Percentiles rank a stretch among this genome's conserved stretches.
These are phyloP conservation scores for Penicillium sclerotigenum DNA, from an alignment of 2,329 filamentous ascomycete species.

Conservation along the genomic window DNA sequence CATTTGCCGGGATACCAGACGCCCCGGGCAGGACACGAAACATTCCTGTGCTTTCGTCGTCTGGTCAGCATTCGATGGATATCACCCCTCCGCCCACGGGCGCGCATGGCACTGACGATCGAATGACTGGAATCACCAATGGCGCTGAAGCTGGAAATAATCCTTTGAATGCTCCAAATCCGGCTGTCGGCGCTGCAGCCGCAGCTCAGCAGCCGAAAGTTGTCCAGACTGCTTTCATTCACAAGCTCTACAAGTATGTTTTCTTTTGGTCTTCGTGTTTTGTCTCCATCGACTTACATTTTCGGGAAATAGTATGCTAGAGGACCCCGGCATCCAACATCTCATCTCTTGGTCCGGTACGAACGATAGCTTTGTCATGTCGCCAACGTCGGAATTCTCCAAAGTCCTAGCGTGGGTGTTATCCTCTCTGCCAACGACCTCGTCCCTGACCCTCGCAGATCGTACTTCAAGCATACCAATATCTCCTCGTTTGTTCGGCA, in stretches of 20 bases:
- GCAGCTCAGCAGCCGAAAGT: conserved; percentile 89
- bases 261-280: background rate
- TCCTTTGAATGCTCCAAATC: conserved; percentile 29
- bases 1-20: conserved; percentile 43
- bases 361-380: conserved; percentile 98
- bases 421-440: conserved; percentile 7
- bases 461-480: conserved; percentile 99
- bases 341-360: conserved; percentile 93
- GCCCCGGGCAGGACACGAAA: conserved; percentile 49
- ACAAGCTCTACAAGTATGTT: conserved; percentile 94
- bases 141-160: conserved; percentile 29
- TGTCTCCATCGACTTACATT: conserved; percentile 17
- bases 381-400: conserved; percentile 92
- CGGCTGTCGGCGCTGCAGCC: conserved; percentile 45
- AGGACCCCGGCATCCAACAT: conserved; percentile 88
- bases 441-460: conserved; percentile 48
- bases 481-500: conserved; percentile 98
- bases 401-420: conserved; percentile 87
- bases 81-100: conserved; percentile 48
- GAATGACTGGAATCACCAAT: conserved; percentile 37
- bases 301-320: conserved; percentile 71
- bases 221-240: conserved; percentile 96
- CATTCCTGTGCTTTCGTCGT: conserved; percentile 49
- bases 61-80: conserved; percentile 51
- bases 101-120: conserved; percentile 53